Conservation (phyloP, 768 basidiomycete species). For the Podaxis sp. region DNA sequence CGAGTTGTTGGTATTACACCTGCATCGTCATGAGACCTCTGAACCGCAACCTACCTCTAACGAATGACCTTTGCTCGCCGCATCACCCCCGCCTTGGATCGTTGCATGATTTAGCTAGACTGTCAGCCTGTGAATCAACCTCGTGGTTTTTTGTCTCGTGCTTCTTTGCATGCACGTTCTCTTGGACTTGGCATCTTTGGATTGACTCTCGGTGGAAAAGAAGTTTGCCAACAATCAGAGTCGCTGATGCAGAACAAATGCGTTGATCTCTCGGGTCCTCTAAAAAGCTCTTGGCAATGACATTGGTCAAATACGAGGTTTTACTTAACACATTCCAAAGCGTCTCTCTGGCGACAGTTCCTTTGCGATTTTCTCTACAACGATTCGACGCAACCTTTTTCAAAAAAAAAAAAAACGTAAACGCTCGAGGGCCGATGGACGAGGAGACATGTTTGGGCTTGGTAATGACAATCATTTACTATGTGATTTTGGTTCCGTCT, state of each 20-base stretch:
- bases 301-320: too few species aligned
- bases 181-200: neutral
- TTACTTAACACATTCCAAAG: too few species aligned
- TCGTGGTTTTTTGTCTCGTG: constrained; percentile 3
- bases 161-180: neutral
- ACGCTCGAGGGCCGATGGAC: neutral
- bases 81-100: neutral
- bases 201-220: neutral
- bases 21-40: neutral
- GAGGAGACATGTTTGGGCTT: neutral
- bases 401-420: too few species aligned
- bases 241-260: too few species aligned
- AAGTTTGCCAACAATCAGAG: neutral
- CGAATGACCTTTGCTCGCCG: neutral
- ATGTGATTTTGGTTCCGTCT: neutral
- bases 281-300: too few species aligned
- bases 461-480: neutral
- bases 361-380: too few species aligned
- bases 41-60: neutral
- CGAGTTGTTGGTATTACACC: neutral
- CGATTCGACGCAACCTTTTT: too few species aligned
- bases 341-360: too few species aligned
- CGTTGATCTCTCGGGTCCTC: too few species aligned
- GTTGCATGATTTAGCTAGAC: neutral
- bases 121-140: constrained; percentile 1